These are phyloP conservation scores for Blastocystis sp. DNA, from an alignment of 352 stramenopile genomes.

Conservation along the genomic window DNA sequence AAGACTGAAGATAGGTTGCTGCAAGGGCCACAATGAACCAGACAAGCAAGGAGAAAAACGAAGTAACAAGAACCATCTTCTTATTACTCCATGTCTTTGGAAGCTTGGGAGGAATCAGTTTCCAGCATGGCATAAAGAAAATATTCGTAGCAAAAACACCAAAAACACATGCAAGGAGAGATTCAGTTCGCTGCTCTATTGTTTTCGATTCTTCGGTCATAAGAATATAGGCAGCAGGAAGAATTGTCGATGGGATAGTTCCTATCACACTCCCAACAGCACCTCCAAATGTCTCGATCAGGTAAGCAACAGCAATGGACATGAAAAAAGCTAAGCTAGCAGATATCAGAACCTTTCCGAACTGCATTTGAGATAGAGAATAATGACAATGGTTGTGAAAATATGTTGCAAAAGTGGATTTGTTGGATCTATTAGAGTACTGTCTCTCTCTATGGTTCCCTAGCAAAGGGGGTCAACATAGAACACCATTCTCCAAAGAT, in stretches of 20 bases:
- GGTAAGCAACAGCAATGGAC: slow-evolving; percentile 7
- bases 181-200: background rate
- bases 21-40: slow-evolving; percentile 4
- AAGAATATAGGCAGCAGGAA: slow-evolving; percentile 27
- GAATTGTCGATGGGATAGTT: slow-evolving; percentile 32
- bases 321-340: slow-evolving; percentile 39
- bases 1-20: background rate
- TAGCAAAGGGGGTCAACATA: too few relatives aligned
- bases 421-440: too few relatives aligned
- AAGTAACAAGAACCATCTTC: background rate
- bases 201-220: background rate
- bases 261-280: slow-evolving; percentile 51
- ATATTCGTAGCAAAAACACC: slow-evolving; percentile 26
- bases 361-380: background rate
- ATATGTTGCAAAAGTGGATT: too few relatives aligned
- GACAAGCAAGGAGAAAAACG: background rate
- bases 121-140: slow-evolving; percentile 54
- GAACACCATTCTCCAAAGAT: too few relatives aligned
- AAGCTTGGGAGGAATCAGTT: slow-evolving; percentile 21
- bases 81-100: slow-evolving; percentile 24
- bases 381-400: too few relatives aligned
- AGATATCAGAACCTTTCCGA: background rate
- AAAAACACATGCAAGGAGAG: background rate
- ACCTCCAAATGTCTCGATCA: slow-evolving; percentile 52
- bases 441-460: too few relatives aligned